These are phyloP conservation scores for Luffa aegyptiaca DNA, from an alignment of 306 rosid genomes.

Conservation along the genomic window DNA sequence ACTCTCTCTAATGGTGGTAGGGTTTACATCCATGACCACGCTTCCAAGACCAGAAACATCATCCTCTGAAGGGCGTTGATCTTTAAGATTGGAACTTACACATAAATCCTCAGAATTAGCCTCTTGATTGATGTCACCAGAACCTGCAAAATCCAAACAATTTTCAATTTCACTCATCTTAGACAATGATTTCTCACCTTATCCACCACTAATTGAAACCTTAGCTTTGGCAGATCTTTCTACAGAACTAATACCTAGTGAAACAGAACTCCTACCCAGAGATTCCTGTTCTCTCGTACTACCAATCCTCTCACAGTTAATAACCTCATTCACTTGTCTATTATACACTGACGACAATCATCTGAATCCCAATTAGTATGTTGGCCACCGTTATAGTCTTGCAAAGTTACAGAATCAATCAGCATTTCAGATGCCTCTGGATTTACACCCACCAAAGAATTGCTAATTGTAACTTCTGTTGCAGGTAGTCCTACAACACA, in stretches of 20 bases:
- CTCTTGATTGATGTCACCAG: constrained; percentile 22
- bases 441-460: constrained; percentile 21
- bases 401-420: constrained; percentile 18
- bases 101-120: constrained; percentile 27
- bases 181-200: constrained; percentile 21
- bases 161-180: constrained; percentile 30
- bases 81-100: constrained; percentile 17
- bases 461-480: constrained; percentile 19
- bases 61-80: constrained; percentile 25
- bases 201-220: constrained; percentile 23
- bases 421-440: constrained; percentile 24
- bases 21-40: constrained; percentile 23
- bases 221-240: constrained; percentile 20
- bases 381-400: constrained; percentile 21
- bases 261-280: constrained; percentile 13
- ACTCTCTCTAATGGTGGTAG: constrained; percentile 17
- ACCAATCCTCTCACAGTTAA: constrained; percentile 13
- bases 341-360: constrained; percentile 7
- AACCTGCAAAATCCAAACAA: constrained; percentile 26
- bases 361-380: constrained; percentile 25
- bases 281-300: constrained; percentile 21
- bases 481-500: constrained; percentile 21
- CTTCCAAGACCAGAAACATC: constrained; percentile 31
- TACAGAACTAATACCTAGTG: constrained; percentile 26
- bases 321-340: constrained; percentile 25